Percentiles rank a stretch among this genome's conserved stretches.
phyloP scores from a whole-genome alignment of 2,329 filamentous ascomycete genomes.

The Penicillium sp. region DNA sequence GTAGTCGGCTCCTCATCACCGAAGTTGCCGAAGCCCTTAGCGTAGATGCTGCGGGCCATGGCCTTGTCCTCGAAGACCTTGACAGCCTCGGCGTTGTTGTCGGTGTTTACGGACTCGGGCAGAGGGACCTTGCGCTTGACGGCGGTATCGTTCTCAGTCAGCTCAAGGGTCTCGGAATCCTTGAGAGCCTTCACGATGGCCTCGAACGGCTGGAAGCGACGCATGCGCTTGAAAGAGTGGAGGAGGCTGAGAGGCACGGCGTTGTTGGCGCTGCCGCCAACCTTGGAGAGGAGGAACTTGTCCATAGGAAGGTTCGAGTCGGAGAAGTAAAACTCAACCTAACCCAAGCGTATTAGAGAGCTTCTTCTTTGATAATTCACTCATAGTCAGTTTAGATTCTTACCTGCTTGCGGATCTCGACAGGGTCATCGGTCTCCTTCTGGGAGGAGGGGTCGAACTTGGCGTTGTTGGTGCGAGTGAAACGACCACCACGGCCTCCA shows the following conservation, averaged over 20 bases:
- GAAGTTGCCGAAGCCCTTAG: slow-evolving; percentile 88
- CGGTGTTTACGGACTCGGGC: slow-evolving; percentile 56
- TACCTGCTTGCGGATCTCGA: slow-evolving; percentile 82
- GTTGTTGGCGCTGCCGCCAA: slow-evolving; percentile 73
- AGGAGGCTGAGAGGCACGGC: slow-evolving; percentile 77
- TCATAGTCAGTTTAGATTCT: slow-evolving; percentile 21
- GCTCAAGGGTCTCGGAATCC: slow-evolving; percentile 71
- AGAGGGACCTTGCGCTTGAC: slow-evolving; percentile 76
- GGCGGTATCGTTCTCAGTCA: slow-evolving; percentile 73
- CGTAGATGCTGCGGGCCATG: slow-evolving; percentile 80
- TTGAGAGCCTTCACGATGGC: slow-evolving; percentile 82
- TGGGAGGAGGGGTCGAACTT: slow-evolving; percentile 72
- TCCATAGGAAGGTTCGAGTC: slow-evolving; percentile 88
- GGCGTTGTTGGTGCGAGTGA: slow-evolving; percentile 55
- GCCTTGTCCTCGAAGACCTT: slow-evolving; percentile 65
- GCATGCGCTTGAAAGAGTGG: slow-evolving; percentile 93
- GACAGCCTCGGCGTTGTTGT: slow-evolving; percentile 57
- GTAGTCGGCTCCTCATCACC: slow-evolving; percentile 70
- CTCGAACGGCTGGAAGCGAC: slow-evolving; percentile 84
- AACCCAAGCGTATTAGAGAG: slow-evolving; percentile 16
- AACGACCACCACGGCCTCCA: slow-evolving; percentile 25
- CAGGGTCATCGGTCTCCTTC: slow-evolving; percentile 74
- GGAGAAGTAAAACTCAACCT: slow-evolving; percentile 97
- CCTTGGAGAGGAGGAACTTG: slow-evolving; percentile 79
- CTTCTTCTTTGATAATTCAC: neutral